A percentile compares a stretch with the other conserved stretches of the same genome.
These are phyloP conservation scores for Tuber melanosporum DNA, from an alignment of 495 filamentous ascomycete genomes.

Conservation along the genomic window DNA sequence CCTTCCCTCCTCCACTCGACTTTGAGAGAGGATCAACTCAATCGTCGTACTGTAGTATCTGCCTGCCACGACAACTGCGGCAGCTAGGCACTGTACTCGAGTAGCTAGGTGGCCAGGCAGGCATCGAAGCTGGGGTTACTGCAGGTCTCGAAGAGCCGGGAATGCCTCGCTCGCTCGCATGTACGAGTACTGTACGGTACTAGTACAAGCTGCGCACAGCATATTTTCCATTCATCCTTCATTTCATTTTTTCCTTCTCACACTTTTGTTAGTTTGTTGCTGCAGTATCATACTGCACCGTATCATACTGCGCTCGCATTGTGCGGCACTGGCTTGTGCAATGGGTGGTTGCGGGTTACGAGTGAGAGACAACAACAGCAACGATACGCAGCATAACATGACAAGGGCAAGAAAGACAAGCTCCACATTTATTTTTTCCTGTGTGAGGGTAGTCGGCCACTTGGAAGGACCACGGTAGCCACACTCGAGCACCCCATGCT, in stretches of 20 bases:
- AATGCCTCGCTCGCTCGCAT: not conserved
- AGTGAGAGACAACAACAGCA: not conserved
- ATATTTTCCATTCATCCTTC: not conserved
- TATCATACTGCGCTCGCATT: not conserved
- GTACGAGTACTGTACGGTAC: not conserved
- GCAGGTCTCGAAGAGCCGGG: not conserved
- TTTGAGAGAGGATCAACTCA: not conserved
- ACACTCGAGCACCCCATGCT: not conserved
- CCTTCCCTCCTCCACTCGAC: not conserved
- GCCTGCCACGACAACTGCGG: not conserved
- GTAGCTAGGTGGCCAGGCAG: not conserved
- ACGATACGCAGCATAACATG: not conserved
- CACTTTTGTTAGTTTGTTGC: not conserved
- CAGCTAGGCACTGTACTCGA: not conserved
- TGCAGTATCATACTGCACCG: not conserved
- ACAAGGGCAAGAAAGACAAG: not conserved
- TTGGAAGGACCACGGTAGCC: not conserved
- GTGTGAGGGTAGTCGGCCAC: not conserved
- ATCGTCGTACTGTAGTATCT: not conserved
- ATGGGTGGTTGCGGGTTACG: not conserved
- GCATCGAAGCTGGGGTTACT: not conserved
- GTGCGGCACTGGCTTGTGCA: not conserved
- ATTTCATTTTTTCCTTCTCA: not conserved
- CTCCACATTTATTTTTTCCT: conserved; percentile 6
- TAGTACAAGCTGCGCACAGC: not conserved